These are phyloP conservation scores for Petunia axillaris DNA, from an alignment of 257 asterid genomes.

Conservation along the genomic window DNA sequence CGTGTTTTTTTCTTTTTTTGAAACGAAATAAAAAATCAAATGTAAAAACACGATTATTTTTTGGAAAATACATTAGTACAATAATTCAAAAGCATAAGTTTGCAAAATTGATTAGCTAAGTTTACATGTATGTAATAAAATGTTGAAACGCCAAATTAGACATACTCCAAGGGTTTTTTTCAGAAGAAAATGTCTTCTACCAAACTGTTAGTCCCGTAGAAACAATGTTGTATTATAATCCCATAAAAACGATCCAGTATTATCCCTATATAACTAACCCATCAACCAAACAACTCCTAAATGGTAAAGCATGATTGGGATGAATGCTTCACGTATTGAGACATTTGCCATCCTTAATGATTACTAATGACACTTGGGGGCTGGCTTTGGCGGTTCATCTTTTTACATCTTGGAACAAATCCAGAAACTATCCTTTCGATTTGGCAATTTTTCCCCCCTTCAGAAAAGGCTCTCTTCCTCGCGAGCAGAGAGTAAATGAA, in stretches of 20 bases:
- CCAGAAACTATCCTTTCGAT: neutral
- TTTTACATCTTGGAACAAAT: neutral
- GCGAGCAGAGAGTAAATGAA: too few relatives aligned
- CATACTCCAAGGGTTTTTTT: too few relatives aligned
- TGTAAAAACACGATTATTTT: neutral
- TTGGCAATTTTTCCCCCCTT: neutral
- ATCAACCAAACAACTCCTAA: neutral
- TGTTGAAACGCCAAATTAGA: too few relatives aligned
- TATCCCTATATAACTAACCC: too few relatives aligned
- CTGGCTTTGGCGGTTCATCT: too few relatives aligned
- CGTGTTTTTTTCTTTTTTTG: too few relatives aligned
- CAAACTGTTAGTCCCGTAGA: too few relatives aligned
- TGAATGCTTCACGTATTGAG: neutral
- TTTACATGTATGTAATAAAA: neutral
- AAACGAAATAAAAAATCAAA: neutral
- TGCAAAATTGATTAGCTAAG: neutral
- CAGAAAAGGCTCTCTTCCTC: neutral
- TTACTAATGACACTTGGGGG: neutral
- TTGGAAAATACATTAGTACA: neutral
- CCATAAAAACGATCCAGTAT: too few relatives aligned
- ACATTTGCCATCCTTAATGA: neutral
- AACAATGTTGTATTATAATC: too few relatives aligned
- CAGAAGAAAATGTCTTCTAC: neutral
- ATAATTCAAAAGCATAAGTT: neutral
- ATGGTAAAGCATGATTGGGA: neutral